Evolutionary conservation across 192 early-diverging fungal species (phyloP).

Genomic region (Haplosporangium gracile): DNA sequence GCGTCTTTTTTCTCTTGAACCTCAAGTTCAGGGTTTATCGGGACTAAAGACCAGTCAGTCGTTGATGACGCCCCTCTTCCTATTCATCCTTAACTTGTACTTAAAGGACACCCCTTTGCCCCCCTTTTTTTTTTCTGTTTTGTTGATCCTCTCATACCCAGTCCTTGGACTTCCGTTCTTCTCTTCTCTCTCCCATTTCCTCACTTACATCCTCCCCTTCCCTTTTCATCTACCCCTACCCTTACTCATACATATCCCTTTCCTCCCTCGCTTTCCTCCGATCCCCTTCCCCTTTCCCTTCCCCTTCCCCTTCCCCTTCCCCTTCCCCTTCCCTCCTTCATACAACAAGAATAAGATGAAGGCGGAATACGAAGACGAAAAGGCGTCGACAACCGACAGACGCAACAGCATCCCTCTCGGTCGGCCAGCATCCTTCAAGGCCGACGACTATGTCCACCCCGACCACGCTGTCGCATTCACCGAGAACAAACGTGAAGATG

Average conservation of each 20-base stretch:
- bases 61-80: not conserved
- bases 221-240: no score
- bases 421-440: conserved; percentile 18
- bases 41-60: not conserved
- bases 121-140: not conserved
- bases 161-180: not conserved
- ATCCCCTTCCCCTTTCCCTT: not conserved
- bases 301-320: no score
- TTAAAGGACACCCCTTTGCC: not conserved
- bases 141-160: not conserved
- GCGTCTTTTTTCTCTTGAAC: not conserved
- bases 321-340: not conserved
- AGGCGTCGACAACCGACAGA: not conserved
- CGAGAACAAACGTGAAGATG: conserved; percentile 14
- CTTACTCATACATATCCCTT: not conserved
- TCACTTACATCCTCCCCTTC: no score
- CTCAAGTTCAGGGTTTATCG: not conserved
- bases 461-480: conserved; percentile 15
- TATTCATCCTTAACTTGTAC: not conserved
- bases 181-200: not conserved
- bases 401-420: conserved; percentile 13
- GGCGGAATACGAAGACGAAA: conserved; percentile 11
- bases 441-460: conserved; percentile 32
- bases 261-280: not conserved
- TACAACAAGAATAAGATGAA: not conserved